phyloP scores from a whole-genome alignment of 129 eudicot species.

The Artemisia tridentata region DNA sequence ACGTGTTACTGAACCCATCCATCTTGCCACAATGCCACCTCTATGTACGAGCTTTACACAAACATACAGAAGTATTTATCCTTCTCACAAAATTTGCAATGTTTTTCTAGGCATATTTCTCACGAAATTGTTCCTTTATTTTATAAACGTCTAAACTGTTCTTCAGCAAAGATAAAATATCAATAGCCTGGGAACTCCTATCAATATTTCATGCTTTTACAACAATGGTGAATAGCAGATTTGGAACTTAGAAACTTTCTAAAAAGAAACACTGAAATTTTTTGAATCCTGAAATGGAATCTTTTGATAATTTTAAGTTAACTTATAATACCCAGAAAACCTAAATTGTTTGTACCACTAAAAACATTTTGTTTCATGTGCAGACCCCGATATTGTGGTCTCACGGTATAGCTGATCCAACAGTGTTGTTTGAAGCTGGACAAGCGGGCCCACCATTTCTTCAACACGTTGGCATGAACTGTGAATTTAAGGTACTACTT shows the following conservation, averaged over 20 bases:
- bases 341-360: conserved; percentile 7
- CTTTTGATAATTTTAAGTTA: not conserved
- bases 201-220: not conserved
- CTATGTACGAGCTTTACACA: not conserved
- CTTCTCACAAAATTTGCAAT: not conserved
- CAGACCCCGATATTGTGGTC: conserved; percentile 94
- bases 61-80: not conserved
- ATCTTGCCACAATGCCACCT: conserved; percentile 7
- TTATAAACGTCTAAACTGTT: not conserved
- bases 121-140: not conserved
- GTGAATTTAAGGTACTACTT: conserved; percentile 86
- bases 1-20: conserved; percentile 7
- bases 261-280: not conserved
- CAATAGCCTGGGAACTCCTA: not conserved
- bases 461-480: conserved; percentile 60
- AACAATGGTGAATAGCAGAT: not conserved
- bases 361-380: not conserved
- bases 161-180: not conserved
- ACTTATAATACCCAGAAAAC: not conserved
- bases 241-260: not conserved
- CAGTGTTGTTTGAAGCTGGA: conserved; percentile 93
- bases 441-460: conserved; percentile 94
- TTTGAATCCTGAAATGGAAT: not conserved
- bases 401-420: conserved; percentile 74
- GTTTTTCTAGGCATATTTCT: not conserved